These are phyloP conservation scores for Penicillium manginii DNA, from an alignment of 495 filamentous ascomycete genomes.

Conservation along the genomic window DNA sequence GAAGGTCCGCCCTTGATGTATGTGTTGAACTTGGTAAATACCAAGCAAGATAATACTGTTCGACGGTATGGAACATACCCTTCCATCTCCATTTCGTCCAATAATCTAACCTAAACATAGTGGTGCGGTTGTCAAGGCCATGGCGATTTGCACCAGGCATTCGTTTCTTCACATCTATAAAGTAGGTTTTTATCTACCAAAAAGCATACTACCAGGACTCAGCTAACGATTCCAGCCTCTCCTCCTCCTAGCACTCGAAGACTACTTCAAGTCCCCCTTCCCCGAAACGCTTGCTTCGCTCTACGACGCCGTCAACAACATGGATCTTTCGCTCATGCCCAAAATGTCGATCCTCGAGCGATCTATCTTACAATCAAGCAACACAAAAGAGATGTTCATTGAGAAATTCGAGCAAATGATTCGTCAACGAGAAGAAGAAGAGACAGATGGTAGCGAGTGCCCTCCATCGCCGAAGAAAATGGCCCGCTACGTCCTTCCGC, in stretches of 20 bases:
- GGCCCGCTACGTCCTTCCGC: slow-evolving; percentile 66
- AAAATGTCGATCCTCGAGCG: slow-evolving; percentile 81
- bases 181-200: slow-evolving; percentile 45
- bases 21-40: slow-evolving; percentile 96
- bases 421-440: slow-evolving; percentile 61
- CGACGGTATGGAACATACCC: slow-evolving; percentile 61
- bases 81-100: not conserved
- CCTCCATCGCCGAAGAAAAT: slow-evolving; percentile 53
- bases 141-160: slow-evolving; percentile 99
- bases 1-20: slow-evolving; percentile 93
- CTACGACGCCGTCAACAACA: slow-evolving; percentile 90
- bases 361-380: slow-evolving; percentile 83
- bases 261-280: slow-evolving; percentile 93
- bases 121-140: slow-evolving; percentile 95
- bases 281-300: slow-evolving; percentile 87
- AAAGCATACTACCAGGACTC: slow-evolving; percentile 10
- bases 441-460: slow-evolving; percentile 40
- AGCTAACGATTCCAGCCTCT: slow-evolving; percentile 65
- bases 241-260: slow-evolving; percentile 90
- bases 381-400: slow-evolving; percentile 93
- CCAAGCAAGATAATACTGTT: slow-evolving; percentile 89
- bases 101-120: slow-evolving; percentile 39
- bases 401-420: slow-evolving; percentile 98
- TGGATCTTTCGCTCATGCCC: slow-evolving; percentile 96
- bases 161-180: slow-evolving; percentile 99